Evolutionary conservation across 306 rosid species (phyloP).

Genomic region (Lathyrus sativus): DNA sequence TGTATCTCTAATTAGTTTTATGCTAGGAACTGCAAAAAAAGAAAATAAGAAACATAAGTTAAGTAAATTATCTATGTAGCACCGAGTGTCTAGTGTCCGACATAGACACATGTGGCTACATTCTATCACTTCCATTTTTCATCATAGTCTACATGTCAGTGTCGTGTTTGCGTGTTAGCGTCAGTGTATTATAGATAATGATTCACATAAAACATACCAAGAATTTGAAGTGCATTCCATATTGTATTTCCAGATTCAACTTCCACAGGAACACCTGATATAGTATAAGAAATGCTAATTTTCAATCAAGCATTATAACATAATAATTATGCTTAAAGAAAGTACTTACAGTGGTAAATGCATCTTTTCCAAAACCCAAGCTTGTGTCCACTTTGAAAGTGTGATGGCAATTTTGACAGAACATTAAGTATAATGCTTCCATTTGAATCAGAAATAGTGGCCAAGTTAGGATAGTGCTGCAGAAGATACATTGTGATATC

Average conservation of each 20-base stretch:
- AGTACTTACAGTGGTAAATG: conserved; percentile 46
- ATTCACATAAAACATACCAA: conserved; percentile 36
- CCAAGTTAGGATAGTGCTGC: conserved; percentile 43
- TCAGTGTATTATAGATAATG: background rate
- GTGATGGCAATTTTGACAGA: conserved; percentile 48
- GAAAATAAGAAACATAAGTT: conserved; percentile 12
- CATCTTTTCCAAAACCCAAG: conserved; percentile 49
- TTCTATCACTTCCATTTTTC: background rate
- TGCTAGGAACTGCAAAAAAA: conserved; percentile 51
- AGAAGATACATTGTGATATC: conserved; percentile 52
- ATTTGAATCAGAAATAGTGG: conserved; percentile 37
- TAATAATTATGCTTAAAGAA: background rate
- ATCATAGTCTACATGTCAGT: background rate
- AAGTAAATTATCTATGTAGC: conserved; percentile 11
- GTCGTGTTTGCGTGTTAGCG: background rate
- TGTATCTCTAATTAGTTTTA: conserved; percentile 45
- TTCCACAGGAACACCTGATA: conserved; percentile 48
- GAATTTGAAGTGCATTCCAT: conserved; percentile 37
- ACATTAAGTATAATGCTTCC: conserved; percentile 51
- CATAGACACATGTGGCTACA: background rate
- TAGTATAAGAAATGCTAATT: conserved; percentile 15
- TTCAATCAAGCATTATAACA: conserved; percentile 33
- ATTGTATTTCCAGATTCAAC: conserved; percentile 33
- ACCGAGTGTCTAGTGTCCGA: background rate
- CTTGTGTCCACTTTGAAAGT: conserved; percentile 57